Base-by-base conservation (phyloP, 768 basidiomycete species). In the Sarcomyxa edulis region DNA sequence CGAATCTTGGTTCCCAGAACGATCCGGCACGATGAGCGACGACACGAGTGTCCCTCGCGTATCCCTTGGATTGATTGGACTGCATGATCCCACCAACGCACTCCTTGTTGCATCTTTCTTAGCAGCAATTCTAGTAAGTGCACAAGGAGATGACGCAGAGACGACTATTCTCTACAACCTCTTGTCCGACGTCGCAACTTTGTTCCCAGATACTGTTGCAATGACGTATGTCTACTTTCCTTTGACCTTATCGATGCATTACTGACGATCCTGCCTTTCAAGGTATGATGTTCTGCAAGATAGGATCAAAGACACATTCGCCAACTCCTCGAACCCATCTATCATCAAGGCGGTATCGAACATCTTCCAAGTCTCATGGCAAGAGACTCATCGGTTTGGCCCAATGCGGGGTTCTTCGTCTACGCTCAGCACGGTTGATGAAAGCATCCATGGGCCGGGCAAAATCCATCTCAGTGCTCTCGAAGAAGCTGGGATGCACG, bases 211-310 rank as follows among this genome's bases (percentile, higher is more conserved):
- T 14, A 71, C 81, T 15, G 66, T 90, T 16, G 64, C 78, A 2
- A 69, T 88, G 54, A 72, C 76, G 89, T 91, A 65, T 44, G 89
- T 76, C 9, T 18, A n/a, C 25, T 28, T 48, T 32, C 44, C 27
- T 42, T 38, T 31, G 11, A 6, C 5, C 15, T 35, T 37, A 19
- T 35, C 16, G 45, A 44, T 41, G 24, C 39, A 37, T n/a, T 44
- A 15, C 28, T 56, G 33, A 40, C 14, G n/a, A 37, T 28, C 11
- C 24, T 35, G 5, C 20, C 40, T 27, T 16, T 16, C 3, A 43
- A 91, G 89, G 12, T 90, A 85, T 45, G 87, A 90, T 28, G 72
- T 72, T 35, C 49, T 91, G 38, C 79, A 85, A 55, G 85, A 88
- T 41, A 77, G 75, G 43, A 77, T 91, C 52, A 79, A 76, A 48